Evolutionary conservation across 371 early-diverging fungal species (phyloP).

Genomic region (Mucor irregularis): DNA sequence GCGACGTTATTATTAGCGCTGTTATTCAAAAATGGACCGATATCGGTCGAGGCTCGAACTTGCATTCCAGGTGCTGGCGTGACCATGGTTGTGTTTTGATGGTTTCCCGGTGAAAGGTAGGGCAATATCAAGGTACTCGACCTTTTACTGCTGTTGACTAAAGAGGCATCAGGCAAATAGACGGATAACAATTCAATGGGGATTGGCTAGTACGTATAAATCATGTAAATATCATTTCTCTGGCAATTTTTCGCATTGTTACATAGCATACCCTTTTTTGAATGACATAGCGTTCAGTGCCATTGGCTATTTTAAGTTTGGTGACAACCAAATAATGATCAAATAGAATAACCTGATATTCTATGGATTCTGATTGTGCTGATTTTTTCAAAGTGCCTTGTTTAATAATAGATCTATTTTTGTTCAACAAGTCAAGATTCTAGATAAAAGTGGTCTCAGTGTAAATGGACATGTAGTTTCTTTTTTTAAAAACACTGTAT

Average conservation of each 20-base stretch:
- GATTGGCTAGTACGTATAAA: constrained; percentile 76
- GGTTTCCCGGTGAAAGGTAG: neutral
- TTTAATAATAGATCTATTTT: constrained; percentile 35
- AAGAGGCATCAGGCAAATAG: constrained; percentile 13
- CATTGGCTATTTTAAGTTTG: constrained; percentile 32
- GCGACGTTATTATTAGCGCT: neutral
- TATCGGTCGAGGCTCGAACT: constrained; percentile 18
- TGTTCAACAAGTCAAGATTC: constrained; percentile 35
- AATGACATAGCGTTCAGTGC: constrained; percentile 35
- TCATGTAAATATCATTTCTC: too few species aligned
- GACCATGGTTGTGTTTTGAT: neutral
- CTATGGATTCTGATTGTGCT: constrained; percentile 54
- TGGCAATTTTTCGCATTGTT: neutral
- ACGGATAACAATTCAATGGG: constrained; percentile 68
- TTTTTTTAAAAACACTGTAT: too few species aligned
- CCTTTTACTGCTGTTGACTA: constrained; percentile 8
- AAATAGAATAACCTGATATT: constrained; percentile 59
- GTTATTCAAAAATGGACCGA: constrained; percentile 6
- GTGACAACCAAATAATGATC: constrained; percentile 45
- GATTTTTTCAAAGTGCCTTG: constrained; percentile 47
- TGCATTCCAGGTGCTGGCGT: constrained; percentile 5
- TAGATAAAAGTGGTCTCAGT: too few species aligned
- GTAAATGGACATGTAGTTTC: too few species aligned
- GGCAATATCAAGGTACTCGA: constrained; percentile 24
- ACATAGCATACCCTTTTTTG: constrained; percentile 30